phyloP scores from a whole-genome alignment of 164 flowering plant species.

The Annona squamosa region DNA sequence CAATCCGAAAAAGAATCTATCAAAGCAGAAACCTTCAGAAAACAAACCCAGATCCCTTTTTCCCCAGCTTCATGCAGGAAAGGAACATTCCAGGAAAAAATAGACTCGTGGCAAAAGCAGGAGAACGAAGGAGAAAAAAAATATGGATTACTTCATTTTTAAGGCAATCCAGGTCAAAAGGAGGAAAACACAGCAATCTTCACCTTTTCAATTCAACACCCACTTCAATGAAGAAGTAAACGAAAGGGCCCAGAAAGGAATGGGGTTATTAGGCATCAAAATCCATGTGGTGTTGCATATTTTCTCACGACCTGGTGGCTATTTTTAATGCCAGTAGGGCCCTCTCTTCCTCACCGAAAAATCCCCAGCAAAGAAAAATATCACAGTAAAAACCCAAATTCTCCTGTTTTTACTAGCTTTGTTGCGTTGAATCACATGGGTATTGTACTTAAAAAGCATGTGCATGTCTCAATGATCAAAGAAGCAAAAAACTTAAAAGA shows the following conservation, averaged over 20 bases:
- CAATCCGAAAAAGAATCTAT: constrained; percentile 16
- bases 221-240: constrained; percentile 3
- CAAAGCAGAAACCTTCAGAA: constrained; percentile 5
- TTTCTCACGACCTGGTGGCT: constrained; percentile 6
- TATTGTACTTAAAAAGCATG: not conserved
- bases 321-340: constrained; percentile 18
- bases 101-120: not conserved
- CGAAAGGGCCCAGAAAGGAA: constrained; percentile 16
- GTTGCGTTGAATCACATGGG: not conserved
- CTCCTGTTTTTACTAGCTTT: not conserved
- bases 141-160: constrained; percentile 16
- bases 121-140: not conserved
- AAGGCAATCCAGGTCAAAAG: constrained; percentile 23
- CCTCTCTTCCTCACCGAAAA: constrained; percentile 10
- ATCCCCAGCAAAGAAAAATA: constrained; percentile 5
- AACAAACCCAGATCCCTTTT: constrained; percentile 10
- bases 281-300: constrained; percentile 16
- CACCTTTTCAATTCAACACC: constrained; percentile 3
- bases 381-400: not conserved
- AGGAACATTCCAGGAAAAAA: constrained; percentile 7
- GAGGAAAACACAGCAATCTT: constrained; percentile 7
- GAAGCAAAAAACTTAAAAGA: too few species aligned
- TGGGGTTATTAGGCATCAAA: constrained; percentile 23
- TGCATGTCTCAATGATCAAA: too few species aligned
- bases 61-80: constrained; percentile 1